phyloP scores from a whole-genome alignment of 805 yeast species.

The Cyberlindnera xylosilytica region DNA sequence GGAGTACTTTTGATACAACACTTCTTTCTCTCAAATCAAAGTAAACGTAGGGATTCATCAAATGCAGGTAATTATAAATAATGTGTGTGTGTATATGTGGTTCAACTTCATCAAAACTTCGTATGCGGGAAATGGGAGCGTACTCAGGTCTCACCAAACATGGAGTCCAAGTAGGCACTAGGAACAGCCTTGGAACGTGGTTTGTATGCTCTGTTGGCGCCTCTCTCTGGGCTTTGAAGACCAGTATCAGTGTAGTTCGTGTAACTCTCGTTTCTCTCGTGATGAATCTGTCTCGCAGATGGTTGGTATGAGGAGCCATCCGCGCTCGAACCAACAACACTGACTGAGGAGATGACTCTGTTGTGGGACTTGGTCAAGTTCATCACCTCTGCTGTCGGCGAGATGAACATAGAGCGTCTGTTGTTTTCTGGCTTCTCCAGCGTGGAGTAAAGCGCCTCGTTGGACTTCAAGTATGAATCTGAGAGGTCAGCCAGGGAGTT shows the following conservation, averaged over 20 bases:
- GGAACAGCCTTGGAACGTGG: slow-evolving; percentile 35
- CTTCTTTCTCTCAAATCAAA: too few species aligned
- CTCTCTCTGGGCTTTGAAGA: slow-evolving; percentile 20
- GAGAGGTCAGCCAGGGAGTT: slow-evolving; percentile 15
- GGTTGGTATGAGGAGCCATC: slow-evolving; percentile 1
- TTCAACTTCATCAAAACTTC: not conserved
- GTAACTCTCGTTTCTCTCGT: slow-evolving; percentile 15
- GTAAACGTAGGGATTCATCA: too few species aligned
- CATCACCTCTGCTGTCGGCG: slow-evolving; percentile 79
- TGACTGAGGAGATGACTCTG: slow-evolving; percentile 28
- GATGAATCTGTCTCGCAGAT: slow-evolving; percentile 9
- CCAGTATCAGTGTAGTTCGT: slow-evolving; percentile 17
- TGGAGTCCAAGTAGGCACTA: slow-evolving; percentile 47
- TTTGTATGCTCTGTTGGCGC: slow-evolving; percentile 14
- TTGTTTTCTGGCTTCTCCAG: slow-evolving; percentile 27
- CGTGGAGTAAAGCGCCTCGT: slow-evolving; percentile 21
- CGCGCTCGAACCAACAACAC: slow-evolving; percentile 24
- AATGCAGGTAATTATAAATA: too few species aligned
- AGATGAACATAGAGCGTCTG: slow-evolving; percentile 53
- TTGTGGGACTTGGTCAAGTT: slow-evolving; percentile 32
- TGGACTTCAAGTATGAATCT: slow-evolving; percentile 9
- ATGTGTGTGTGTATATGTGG: too few species aligned
- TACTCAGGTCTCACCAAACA: slow-evolving; percentile 32
- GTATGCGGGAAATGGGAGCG: too few species aligned
- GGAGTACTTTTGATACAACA: too few species aligned